These are phyloP conservation scores for Kwoniella dendrophila DNA, from an alignment of 768 basidiomycete genomes.

Conservation along the genomic window DNA sequence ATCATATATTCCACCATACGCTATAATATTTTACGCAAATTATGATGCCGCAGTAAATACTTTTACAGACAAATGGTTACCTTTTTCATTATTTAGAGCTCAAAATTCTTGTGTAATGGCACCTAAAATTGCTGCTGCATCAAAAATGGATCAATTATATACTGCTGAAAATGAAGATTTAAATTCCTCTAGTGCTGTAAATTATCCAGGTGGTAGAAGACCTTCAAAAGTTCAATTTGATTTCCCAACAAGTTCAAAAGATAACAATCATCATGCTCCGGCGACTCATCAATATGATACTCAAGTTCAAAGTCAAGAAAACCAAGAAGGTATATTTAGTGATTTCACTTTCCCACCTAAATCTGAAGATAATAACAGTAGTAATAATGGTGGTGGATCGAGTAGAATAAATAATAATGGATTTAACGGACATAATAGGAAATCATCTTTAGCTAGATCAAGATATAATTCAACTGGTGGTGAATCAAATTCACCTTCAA, in stretches of 20 bases:
- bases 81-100: conserved; percentile 54
- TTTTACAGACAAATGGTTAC: conserved; percentile 53
- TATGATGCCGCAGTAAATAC: conserved; percentile 54
- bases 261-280: neutral
- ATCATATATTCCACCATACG: conserved; percentile 47
- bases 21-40: conserved; percentile 54
- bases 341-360: conserved; percentile 34
- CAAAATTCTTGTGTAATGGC: conserved; percentile 54
- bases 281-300: neutral
- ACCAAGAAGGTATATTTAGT: conserved; percentile 9
- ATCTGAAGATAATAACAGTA: conserved; percentile 1
- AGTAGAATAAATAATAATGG: neutral
- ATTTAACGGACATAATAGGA: neutral
- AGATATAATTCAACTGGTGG: conserved; percentile 12
- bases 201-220: conserved; percentile 31
- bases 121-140: conserved; percentile 25
- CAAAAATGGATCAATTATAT: conserved; percentile 21
- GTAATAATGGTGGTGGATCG: neutral
- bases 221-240: conserved; percentile 56
- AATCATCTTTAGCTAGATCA: conserved; percentile 26
- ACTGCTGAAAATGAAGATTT: neutral
- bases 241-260: conserved; percentile 3
- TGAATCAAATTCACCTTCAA: conserved; percentile 8
- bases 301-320: neutral
- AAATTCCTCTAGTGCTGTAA: neutral